Evolutionary conservation across 2,329 filamentous ascomycete genomes (phyloP), one percentile per base, ranked within the genome.

Genomic region (Aspergillus chevalieri): DNA sequence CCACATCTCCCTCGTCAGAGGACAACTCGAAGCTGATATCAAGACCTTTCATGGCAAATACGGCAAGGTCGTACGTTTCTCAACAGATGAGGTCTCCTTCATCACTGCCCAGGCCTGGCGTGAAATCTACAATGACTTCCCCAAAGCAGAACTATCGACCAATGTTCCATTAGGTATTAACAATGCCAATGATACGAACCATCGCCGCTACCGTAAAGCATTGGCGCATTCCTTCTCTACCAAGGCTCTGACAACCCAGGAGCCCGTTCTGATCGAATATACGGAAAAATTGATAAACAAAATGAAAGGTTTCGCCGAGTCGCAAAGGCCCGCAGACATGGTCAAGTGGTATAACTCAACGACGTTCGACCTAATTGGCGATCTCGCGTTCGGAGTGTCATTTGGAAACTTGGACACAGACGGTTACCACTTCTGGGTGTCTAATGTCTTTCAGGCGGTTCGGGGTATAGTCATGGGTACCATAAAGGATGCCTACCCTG

Each of bases 211-310:
- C 34, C 63, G 70, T 19, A 53, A 57, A 0, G 46, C 62, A 2
- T 49, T 75, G 7, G 47, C 61, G 4, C 65, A 67, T 48, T 70
- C 67, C 0, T 75, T 75, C 49, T 72, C 69, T 0, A 68, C 72
- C 38, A 65, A 65, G 43, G 67, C 68, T 1, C 49, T 76, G 9
- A 55, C 57, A 10, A 62, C 65, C 10, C 72, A 71, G 48, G 70
- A 69, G 47, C 54, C 56, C 1, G 43, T 69, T 2, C 54, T 74
- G 5, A 56, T 58, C 15, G 17, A 15, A 2, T 68, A 67, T 49
- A 49, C 68, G 3, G 59, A 68, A 15, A 48, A 58, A 3, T 47
- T 70, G 6, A 57, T 68, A n/a, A 12, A 49, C 21, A 50, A 55
- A 17, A 21, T 68, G 10, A 43, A 50, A 10, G 50, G 45, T 4